Percentiles rank a stretch among this genome's conserved stretches.
phyloP scores from a whole-genome alignment of 306 rosid genomes.

The Citrullus mucosospermus region DNA sequence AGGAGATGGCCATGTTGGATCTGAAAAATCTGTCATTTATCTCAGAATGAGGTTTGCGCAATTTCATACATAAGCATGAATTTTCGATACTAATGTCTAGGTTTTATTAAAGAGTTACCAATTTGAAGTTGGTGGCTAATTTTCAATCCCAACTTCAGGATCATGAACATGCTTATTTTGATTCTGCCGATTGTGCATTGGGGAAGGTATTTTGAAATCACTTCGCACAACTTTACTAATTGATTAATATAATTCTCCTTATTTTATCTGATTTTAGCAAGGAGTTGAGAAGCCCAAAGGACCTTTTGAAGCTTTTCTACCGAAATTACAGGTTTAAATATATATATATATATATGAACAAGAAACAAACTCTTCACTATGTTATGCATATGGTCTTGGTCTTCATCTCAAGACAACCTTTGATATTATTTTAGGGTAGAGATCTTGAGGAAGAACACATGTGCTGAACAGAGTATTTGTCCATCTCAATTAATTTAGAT shows the following conservation, averaged over 20 bases:
- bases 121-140: background rate
- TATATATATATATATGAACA: background rate
- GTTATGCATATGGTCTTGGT: no score
- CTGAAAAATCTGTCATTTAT: background rate
- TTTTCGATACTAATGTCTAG: background rate
- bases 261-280: slow-evolving; percentile 47
- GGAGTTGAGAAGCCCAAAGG: slow-evolving; percentile 94
- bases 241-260: background rate
- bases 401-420: background rate
- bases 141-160: slow-evolving; percentile 38
- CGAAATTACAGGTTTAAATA: slow-evolving; percentile 69
- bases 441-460: background rate
- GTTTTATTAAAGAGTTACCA: background rate
- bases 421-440: background rate
- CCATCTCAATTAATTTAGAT: background rate
- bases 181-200: slow-evolving; percentile 99
- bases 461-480: background rate
- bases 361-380: background rate
- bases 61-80: background rate
- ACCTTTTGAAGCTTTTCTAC: slow-evolving; percentile 93
- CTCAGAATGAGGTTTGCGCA: background rate
- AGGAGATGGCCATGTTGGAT: slow-evolving; percentile 5
- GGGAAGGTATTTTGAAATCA: slow-evolving; percentile 56
- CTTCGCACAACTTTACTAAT: background rate
- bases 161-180: slow-evolving; percentile 95